Conservation (phyloP, 1,284 basidiomycete species). For the Melampsora americana region DNA sequence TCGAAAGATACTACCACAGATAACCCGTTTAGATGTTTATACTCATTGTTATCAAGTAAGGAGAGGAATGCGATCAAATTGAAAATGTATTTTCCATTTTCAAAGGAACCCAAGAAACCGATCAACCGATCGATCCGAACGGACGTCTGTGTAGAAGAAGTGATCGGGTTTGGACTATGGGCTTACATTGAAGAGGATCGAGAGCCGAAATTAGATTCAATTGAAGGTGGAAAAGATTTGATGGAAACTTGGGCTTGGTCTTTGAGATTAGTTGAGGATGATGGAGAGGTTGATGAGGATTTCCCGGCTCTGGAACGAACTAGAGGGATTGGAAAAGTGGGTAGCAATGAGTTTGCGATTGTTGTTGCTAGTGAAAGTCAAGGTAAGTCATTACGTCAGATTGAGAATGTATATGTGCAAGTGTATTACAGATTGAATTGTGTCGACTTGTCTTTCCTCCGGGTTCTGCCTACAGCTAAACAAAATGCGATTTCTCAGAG, state of each 20-base stretch:
- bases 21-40: constrained; percentile 56
- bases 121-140: constrained; percentile 66
- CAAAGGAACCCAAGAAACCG: constrained; percentile 61
- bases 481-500: constrained; percentile 33
- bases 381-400: constrained; percentile 14
- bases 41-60: constrained; percentile 54
- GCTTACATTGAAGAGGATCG: constrained; percentile 84
- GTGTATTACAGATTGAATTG: neutral
- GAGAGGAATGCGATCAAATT: constrained; percentile 60
- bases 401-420: neutral
- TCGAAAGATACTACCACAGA: constrained; percentile 12
- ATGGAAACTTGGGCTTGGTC: constrained; percentile 84
- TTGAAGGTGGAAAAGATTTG: constrained; percentile 61
- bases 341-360: constrained; percentile 84
- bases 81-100: constrained; percentile 82
- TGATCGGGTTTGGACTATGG: constrained; percentile 87
- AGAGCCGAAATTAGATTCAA: constrained; percentile 70
- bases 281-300: constrained; percentile 97
- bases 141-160: constrained; percentile 90
- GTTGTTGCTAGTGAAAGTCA: constrained; percentile 69
- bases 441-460: neutral
- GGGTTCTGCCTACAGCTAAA: constrained; percentile 10
- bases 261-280: constrained; percentile 90
- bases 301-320: constrained; percentile 95
- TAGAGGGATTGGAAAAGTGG: constrained; percentile 80